Evolutionary conservation across 805 yeast species (phyloP).

Genomic region (Barnettozyma salicaria): DNA sequence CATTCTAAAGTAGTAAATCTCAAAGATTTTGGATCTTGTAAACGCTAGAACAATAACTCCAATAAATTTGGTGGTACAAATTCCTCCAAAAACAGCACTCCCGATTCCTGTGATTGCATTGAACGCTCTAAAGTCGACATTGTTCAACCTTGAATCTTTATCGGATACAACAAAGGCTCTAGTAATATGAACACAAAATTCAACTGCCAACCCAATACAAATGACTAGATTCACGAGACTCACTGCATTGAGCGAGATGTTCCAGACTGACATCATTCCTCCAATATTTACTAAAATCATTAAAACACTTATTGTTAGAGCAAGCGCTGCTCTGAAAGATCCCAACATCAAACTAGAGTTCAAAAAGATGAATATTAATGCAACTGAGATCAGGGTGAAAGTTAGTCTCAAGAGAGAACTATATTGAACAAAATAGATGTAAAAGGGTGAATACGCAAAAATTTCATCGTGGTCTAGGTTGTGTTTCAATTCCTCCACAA

Average conservation of each 20-base stretch:
- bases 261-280: constrained; percentile 73
- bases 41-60: constrained; percentile 86
- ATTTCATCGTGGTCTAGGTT: constrained; percentile 41
- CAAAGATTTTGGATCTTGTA: constrained; percentile 82
- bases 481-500: constrained; percentile 49
- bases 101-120: constrained; percentile 77
- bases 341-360: constrained; percentile 60
- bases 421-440: constrained; percentile 89
- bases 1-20: constrained; percentile 89
- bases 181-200: constrained; percentile 84
- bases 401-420: constrained; percentile 57
- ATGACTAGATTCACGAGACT: constrained; percentile 83
- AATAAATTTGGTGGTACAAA: constrained; percentile 80
- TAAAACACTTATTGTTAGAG: constrained; percentile 51
- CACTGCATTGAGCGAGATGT: constrained; percentile 79
- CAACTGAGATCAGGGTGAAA: constrained; percentile 44
- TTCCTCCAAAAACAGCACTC: constrained; percentile 85
- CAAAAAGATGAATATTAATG: constrained; percentile 45
- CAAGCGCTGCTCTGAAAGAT: constrained; percentile 51
- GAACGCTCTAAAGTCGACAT: constrained; percentile 31
- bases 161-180: constrained; percentile 54
- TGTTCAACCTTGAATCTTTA: constrained; percentile 29
- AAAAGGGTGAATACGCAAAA: constrained; percentile 91
- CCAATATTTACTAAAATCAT: constrained; percentile 68
- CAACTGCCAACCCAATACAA: constrained; percentile 92